Base-by-base conservation (phyloP, 441 rosid species). In the Brassica hybrid region DNA sequence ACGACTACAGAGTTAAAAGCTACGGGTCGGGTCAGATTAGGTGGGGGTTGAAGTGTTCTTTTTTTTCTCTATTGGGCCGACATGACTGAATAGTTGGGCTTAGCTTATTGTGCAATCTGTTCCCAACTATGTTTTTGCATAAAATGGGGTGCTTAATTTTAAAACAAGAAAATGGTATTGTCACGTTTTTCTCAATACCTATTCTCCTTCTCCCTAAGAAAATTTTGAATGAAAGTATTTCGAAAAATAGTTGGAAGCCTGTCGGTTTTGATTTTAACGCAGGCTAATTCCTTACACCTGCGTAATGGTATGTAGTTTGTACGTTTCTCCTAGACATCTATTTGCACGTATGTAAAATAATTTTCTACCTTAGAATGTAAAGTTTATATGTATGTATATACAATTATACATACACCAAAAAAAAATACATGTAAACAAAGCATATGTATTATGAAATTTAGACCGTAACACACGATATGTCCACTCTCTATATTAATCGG, bases 51-150 rank as follows among this genome's bases (percentile, higher is more conserved):
- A 43, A 21, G 3, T 38, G 11, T 12, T 12, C 59, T 77, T 65
- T 45, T 0, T 30, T 7, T 2, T 3, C 3, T 38, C 38, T 25
- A 34, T 23, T 78, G 81, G 81, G 81, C 81, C 66, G 70, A 68
- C 58, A 36, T 78, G 5, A 36, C 3, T 32, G 11, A 72, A 11
- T 52, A 67, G 10, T 67, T 78, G 74, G 78, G 71, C 77, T 73
- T 30, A 62, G 62, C 3, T 75, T 58, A n/a, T 1, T 16, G 8
- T 14, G 45, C 21, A 38, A 19, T 38, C 25, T n/a, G 32, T 62
- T 43, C 43, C 21, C 2, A 62, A 3, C 43, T 62, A 60, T 54
- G 18, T 41, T 7, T 54, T 11, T 41, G 48, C 3, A 41, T 41
- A 41, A 3, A 21, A 41, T 6, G 17, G 7, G 14, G 17, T 71